Percentiles rank a stretch among this genome's conserved stretches.
Conservation (phyloP, 2,329 filamentous ascomycete species). For the Metarhizium brunneum region DNA sequence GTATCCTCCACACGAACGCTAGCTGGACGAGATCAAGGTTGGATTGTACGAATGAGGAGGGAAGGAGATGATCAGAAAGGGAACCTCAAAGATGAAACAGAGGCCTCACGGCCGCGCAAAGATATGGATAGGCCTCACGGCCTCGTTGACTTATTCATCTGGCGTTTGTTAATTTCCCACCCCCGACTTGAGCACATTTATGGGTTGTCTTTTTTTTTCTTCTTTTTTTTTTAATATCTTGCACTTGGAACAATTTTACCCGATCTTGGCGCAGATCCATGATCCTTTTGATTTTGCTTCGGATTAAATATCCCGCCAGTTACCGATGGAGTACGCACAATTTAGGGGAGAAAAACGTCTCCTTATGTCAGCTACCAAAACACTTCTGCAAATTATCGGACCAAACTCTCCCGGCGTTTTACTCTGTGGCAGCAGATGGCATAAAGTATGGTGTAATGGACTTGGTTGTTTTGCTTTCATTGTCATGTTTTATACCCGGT, state of each 20-base stretch:
- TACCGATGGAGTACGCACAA: not conserved
- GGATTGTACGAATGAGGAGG: slow-evolving; percentile 1
- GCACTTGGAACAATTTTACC: not conserved
- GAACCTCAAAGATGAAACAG: slow-evolving; percentile 6
- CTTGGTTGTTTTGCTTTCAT: not conserved
- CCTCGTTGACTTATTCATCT: slow-evolving; percentile 9
- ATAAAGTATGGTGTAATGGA: not conserved
- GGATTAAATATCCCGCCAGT: not conserved
- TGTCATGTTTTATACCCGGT: slow-evolving; percentile 4
- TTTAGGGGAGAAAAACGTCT: not conserved
- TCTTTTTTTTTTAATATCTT: not conserved
- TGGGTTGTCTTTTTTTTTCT: slow-evolving; percentile 1
- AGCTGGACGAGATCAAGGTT: not conserved
- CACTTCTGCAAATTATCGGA: not conserved
- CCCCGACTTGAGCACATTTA: not conserved
- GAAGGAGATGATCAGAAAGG: not conserved
- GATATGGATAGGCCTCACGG: slow-evolving; percentile 19
- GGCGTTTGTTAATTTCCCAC: not conserved
- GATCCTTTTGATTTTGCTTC: not conserved
- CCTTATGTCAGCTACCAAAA: not conserved
- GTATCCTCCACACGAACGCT: not conserved
- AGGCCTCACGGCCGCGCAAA: slow-evolving; percentile 21
- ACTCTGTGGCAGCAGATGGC: not conserved
- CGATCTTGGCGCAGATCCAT: not conserved
- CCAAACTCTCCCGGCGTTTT: not conserved